Base-by-base conservation (phyloP, 805 yeast genomes). In the Metschnikowia continentalis region DNA sequence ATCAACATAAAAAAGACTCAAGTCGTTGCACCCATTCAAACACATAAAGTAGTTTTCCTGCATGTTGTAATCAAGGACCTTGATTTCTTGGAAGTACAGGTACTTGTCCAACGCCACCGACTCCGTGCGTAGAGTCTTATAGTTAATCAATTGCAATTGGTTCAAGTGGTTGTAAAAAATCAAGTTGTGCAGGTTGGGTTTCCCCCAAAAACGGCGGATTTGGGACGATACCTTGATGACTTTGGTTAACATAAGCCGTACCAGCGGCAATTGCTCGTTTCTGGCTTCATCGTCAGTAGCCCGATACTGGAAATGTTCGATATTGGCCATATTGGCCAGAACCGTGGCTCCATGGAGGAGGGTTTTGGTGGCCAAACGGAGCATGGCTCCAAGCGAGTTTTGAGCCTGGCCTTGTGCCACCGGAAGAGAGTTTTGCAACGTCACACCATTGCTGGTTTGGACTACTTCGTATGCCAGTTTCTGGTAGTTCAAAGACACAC, bases 161-260 rank as follows among this genome's bases (percentile, higher is more conserved):
- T 58, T 54, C 36, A 60, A 57, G 22, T 47, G 40, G 47, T 65
- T 72, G 55, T 58, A 64, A 14, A 72, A 58, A 14, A 72, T 59
- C 47, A 74, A 55, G 54, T 68, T 68, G 52, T 72, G 76, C 35
- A 76, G 71, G 52, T 71, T 70, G 23, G 65, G 61, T 46, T 71
- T 69, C 39, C 72, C 54, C 77, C 77, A 74, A 47, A 58, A 70
- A 14, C 63, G 52, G 5, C 57, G 48, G 11, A 71, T 55, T 0
- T 69, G 70, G 20, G 68, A 64, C 11, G 67, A 63, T 30, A 72
- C 60, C 53, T 71, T 71, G 41, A 74, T 59, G 5, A 70, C 57
- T 45, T 69, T 71, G 49, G 57, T 60, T 2, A 73, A 56, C 1
- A 68, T 52, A 8, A 71, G 23, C 41, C 65, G 68, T 3, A 62